Percentiles rank a stretch among this genome's conserved stretches.
These are phyloP conservation scores for Citrullus mucosospermus DNA, from an alignment of 306 rosid genomes.

Conservation along the genomic window DNA sequence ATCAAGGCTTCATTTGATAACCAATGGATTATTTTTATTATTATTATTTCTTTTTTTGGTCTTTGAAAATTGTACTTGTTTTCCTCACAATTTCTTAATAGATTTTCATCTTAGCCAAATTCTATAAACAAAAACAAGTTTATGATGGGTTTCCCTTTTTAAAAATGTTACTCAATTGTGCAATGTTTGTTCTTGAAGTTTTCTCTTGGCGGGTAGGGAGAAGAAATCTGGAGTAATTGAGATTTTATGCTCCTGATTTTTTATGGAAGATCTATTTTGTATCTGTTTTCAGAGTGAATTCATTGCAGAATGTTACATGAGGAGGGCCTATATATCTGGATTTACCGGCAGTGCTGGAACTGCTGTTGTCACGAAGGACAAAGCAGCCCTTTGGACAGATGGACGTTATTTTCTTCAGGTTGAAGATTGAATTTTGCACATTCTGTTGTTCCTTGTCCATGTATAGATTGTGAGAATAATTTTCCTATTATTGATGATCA, in stretches of 20 bases:
- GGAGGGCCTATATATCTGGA: constrained; percentile 77
- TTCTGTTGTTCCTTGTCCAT: neutral
- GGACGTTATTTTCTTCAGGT: constrained; percentile 99
- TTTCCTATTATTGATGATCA: constrained; percentile 11
- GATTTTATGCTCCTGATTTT: neutral
- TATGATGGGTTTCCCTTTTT: too few relatives aligned
- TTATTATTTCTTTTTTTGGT: too few relatives aligned
- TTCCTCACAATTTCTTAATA: too few relatives aligned
- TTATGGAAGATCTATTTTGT: neutral
- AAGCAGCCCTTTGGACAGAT: constrained; percentile 96
- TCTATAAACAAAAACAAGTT: too few relatives aligned
- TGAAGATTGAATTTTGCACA: neutral
- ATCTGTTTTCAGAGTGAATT: constrained; percentile 63
- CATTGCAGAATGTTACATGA: constrained; percentile 78
- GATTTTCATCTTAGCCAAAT: too few relatives aligned
- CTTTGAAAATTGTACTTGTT: too few relatives aligned
- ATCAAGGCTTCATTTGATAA: too few relatives aligned
- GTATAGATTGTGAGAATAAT: neutral
- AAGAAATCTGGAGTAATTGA: neutral
- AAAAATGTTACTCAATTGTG: neutral
- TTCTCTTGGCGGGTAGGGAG: neutral
- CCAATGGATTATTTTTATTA: too few relatives aligned
- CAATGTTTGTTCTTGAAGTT: neutral
- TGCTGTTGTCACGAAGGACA: constrained; percentile 77
- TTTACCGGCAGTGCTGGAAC: constrained; percentile 95